A percentile compares a stretch with the other conserved stretches of the same genome.
Evolutionary conservation across 23 red algal species (phyloP).

Genomic region (Chondrus crispus): DNA sequence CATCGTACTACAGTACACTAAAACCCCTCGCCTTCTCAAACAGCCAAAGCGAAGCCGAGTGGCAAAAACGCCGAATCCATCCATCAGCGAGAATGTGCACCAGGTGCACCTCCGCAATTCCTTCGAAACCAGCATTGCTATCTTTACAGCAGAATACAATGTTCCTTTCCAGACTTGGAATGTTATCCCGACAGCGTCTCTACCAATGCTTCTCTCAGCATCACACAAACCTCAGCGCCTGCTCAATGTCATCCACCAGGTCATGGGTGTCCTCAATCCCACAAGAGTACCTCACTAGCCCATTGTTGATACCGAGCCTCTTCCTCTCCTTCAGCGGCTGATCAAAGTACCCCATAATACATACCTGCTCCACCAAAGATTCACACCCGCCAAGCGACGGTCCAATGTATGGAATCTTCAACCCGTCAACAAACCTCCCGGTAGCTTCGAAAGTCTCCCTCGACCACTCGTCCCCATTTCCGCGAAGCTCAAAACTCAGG

Average conservation of each 20-base stretch:
- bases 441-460: slow-evolving; percentile 73
- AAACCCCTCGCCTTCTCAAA: too few relatives aligned
- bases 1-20: too few relatives aligned
- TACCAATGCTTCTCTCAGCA: too few relatives aligned
- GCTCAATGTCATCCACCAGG: slow-evolving; percentile 75
- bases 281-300: slow-evolving; percentile 86
- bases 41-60: too few relatives aligned
- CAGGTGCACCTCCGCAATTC: too few relatives aligned
- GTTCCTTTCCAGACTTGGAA: neutral
- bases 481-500: slow-evolving; percentile 90
- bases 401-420: slow-evolving; percentile 92
- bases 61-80: too few relatives aligned
- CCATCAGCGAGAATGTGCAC: too few relatives aligned
- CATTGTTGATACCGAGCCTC: slow-evolving; percentile 91
- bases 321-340: slow-evolving; percentile 78
- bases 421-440: slow-evolving; percentile 87
- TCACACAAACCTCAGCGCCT: slow-evolving; percentile 68
- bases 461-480: slow-evolving; percentile 65
- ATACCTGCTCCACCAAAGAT: slow-evolving; percentile 96
- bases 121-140: too few relatives aligned
- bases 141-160: neutral
- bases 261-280: slow-evolving; percentile 92
- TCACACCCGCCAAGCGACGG: slow-evolving; percentile 93
- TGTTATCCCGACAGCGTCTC: neutral
- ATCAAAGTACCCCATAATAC: slow-evolving; percentile 98